These are phyloP conservation scores for Colletotrichum liriopes DNA, from an alignment of 2,329 filamentous ascomycete species.

Conservation along the genomic window DNA sequence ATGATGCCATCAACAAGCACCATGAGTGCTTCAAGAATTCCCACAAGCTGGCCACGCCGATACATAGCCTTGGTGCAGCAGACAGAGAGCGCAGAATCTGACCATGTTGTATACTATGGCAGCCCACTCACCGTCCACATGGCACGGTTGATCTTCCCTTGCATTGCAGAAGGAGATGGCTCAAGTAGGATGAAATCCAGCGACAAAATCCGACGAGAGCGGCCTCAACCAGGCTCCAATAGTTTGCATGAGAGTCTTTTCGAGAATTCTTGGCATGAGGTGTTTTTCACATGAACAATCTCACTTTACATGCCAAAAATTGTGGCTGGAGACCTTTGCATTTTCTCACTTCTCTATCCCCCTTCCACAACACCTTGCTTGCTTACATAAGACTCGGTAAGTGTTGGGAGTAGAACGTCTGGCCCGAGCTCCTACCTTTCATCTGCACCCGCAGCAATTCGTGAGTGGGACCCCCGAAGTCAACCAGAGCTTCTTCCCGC, in stretches of 20 bases:
- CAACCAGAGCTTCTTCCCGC: slow-evolving; percentile 31
- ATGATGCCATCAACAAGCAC: background rate
- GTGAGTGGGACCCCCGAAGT: slow-evolving; percentile 32
- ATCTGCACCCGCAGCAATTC: slow-evolving; percentile 3
- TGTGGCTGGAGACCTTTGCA: background rate
- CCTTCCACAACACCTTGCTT: background rate
- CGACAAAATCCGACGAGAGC: background rate
- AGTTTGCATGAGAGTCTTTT: background rate
- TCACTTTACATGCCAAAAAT: background rate
- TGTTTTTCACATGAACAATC: background rate
- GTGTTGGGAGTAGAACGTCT: slow-evolving; percentile 44
- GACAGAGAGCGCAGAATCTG: background rate
- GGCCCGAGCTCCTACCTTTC: slow-evolving; percentile 43
- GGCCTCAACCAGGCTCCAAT: background rate
- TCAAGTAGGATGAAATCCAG: background rate
- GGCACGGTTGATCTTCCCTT: background rate
- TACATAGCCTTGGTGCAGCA: background rate
- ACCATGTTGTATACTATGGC: background rate
- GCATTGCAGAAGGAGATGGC: background rate
- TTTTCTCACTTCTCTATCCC: background rate
- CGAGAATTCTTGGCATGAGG: background rate
- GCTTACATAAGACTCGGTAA: slow-evolving; percentile 29
- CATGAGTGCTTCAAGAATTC: background rate
- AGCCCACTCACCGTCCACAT: background rate
- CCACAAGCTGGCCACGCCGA: background rate